These are phyloP conservation scores for Pneumocystis murina DNA, from an alignment of 1,139 yeast species.

Conservation along the genomic window DNA sequence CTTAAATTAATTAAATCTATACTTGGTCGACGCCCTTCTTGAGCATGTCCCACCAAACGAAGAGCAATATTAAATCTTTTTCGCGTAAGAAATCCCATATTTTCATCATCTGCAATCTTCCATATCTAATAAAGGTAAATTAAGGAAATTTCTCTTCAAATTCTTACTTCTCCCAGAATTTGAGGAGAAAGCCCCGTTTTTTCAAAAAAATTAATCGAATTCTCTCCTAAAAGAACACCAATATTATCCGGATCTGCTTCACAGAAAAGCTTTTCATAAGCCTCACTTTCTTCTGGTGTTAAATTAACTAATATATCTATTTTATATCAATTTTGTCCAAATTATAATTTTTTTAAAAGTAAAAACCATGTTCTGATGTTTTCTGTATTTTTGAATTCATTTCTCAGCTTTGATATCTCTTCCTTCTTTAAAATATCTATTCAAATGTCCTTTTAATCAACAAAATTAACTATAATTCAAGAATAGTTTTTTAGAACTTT, in stretches of 20 bases:
- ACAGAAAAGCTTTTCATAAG: conserved; percentile 60
- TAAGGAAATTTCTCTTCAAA: background rate
- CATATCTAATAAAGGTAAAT: conserved; percentile 35
- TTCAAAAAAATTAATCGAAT: conserved; percentile 73
- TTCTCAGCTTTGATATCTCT: background rate
- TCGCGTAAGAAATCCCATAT: conserved; percentile 72
- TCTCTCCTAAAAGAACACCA: conserved; percentile 80
- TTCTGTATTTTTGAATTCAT: background rate
- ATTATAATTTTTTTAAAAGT: background rate
- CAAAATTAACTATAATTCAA: background rate
- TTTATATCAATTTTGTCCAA: background rate
- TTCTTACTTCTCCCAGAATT: conserved; percentile 49
- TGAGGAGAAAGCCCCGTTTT: conserved; percentile 72
- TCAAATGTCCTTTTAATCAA: background rate
- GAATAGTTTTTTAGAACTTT: background rate
- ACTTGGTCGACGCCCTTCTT: conserved; percentile 48
- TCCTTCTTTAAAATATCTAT: background rate
- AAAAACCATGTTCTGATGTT: background rate
- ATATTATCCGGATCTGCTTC: conserved; percentile 63
- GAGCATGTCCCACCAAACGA: conserved; percentile 81
- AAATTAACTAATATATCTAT: conserved; percentile 23
- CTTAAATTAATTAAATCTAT: conserved; percentile 25
- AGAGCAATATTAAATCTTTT: conserved; percentile 72
- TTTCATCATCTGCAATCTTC: conserved; percentile 77
- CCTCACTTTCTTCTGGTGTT: conserved; percentile 62